Evolutionary conservation across 75 land plant species (phyloP).

Genomic region (Selaginella moellendorffii): DNA sequence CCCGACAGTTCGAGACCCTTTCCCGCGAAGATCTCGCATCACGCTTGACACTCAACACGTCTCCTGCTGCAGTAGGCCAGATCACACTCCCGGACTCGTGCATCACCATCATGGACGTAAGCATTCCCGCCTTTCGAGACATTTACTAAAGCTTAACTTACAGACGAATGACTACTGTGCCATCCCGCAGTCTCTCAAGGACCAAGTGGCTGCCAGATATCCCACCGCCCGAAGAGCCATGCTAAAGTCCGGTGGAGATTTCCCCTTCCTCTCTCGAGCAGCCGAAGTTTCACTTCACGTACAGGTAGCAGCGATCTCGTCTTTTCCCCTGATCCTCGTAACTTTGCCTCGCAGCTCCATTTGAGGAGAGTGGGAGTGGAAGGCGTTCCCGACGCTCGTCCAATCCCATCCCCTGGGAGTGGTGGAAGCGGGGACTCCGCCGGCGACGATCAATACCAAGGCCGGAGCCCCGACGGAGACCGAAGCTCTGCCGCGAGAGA

Average conservation of each 20-base stretch:
- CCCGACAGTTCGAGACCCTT: conserved; percentile 80
- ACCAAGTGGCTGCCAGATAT: conserved; percentile 60
- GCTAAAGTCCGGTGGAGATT: conserved; percentile 84
- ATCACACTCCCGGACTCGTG: conserved; percentile 56
- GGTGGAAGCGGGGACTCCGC: not conserved
- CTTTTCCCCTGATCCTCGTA: not conserved
- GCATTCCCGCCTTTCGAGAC: conserved; percentile 16
- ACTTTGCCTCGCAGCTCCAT: conserved; percentile 40
- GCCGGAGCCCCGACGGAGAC: not conserved
- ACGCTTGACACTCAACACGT: conserved; percentile 61
- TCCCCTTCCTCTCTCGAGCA: conserved; percentile 86
- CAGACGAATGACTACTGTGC: conserved; percentile 94
- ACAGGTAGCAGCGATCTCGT: conserved; percentile 37
- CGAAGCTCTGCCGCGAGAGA: not conserved
- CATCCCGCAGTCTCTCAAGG: conserved; percentile 60
- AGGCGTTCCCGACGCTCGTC: conserved; percentile 12
- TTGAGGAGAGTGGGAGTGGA: conserved; percentile 77
- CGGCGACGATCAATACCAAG: not conserved
- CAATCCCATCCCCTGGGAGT: not conserved
- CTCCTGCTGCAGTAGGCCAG: conserved; percentile 55
- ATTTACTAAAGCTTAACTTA: not conserved
- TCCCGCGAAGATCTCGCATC: conserved; percentile 83
- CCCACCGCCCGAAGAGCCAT: conserved; percentile 62
- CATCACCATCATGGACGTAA: conserved; percentile 96
- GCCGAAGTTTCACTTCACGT: conserved; percentile 84